phyloP scores from a whole-genome alignment of 192 early-diverging fungal species.

The Entrophospora sp. region DNA sequence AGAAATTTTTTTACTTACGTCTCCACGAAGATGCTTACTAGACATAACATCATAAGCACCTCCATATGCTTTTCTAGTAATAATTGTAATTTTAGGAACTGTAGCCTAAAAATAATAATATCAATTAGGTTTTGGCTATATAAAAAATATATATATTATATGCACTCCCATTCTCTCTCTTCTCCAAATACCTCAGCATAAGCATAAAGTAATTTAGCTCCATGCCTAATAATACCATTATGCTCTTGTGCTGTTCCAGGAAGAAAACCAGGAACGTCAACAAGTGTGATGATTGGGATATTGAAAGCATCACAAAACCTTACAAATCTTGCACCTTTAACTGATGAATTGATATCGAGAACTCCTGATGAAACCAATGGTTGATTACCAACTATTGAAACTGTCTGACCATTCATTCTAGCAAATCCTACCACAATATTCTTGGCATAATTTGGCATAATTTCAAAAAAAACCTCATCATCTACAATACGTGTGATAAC shows the following conservation, averaged over 20 bases:
- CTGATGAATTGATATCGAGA: conserved; percentile 88
- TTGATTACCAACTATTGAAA: conserved; percentile 91
- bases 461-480: conserved; percentile 81
- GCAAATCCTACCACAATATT: conserved; percentile 91
- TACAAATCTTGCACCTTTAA: conserved; percentile 94
- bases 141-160: too few species aligned
- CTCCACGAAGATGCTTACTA: conserved; percentile 92
- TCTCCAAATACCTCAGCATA: conserved; percentile 85
- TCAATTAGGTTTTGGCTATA: too few species aligned
- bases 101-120: conserved; percentile 49
- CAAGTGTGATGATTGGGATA: conserved; percentile 87
- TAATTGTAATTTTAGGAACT: conserved; percentile 92
- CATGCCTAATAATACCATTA: conserved; percentile 90
- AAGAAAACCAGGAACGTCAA: conserved; percentile 95
- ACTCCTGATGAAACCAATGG: conserved; percentile 92
- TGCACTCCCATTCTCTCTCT: too few species aligned
- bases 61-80: conserved; percentile 94
- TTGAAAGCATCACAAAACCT: conserved; percentile 96
- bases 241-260: conserved; percentile 94
- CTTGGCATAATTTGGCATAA: conserved; percentile 82
- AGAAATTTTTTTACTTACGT: conserved; percentile 26
- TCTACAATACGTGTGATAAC: conserved; percentile 78
- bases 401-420: conserved; percentile 74
- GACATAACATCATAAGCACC: conserved; percentile 98
- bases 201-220: conserved; percentile 93